A percentile compares a stretch with the other conserved stretches of the same genome.
Evolutionary conservation across 2,329 filamentous ascomycete genomes (phyloP).

Genomic region (Aureobasidium vineae): DNA sequence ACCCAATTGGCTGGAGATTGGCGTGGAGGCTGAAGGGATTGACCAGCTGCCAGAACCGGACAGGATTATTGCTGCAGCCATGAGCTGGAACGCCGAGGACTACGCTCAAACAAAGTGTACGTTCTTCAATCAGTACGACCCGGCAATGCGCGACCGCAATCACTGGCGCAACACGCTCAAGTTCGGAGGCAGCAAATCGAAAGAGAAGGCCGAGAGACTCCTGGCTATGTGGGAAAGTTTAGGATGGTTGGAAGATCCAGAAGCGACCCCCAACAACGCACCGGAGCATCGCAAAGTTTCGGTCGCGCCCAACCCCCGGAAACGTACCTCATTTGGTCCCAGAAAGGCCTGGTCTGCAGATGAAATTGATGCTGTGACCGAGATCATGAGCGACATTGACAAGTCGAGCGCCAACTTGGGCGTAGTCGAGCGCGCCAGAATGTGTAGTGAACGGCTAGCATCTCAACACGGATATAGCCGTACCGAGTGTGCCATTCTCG

Average conservation of each 20-base stretch:
- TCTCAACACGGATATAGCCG: neutral
- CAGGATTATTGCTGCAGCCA: conserved; percentile 6
- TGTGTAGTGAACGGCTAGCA: neutral
- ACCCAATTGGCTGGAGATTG: neutral
- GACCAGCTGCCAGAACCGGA: conserved; percentile 2
- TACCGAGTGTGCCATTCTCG: neutral
- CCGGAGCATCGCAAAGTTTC: neutral
- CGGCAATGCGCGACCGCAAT: neutral
- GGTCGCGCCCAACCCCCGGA: neutral
- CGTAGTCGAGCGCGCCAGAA: neutral
- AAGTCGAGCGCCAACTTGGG: neutral
- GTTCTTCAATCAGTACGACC: neutral
- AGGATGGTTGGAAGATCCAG: neutral
- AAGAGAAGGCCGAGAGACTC: neutral
- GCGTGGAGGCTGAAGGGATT: neutral
- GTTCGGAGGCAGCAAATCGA: neutral
- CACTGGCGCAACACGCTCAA: conserved; percentile 1
- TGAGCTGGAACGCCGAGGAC: neutral
- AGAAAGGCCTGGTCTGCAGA: neutral
- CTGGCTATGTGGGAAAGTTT: conserved; percentile 8
- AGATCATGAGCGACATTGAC: neutral
- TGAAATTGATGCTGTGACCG: neutral
- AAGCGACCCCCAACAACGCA: neutral
- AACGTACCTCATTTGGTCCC: no score
- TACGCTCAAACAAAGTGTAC: conserved; percentile 8